Evolutionary conservation across 495 filamentous ascomycete genomes (phyloP).

Genomic region (Penicillium paradoxum): DNA sequence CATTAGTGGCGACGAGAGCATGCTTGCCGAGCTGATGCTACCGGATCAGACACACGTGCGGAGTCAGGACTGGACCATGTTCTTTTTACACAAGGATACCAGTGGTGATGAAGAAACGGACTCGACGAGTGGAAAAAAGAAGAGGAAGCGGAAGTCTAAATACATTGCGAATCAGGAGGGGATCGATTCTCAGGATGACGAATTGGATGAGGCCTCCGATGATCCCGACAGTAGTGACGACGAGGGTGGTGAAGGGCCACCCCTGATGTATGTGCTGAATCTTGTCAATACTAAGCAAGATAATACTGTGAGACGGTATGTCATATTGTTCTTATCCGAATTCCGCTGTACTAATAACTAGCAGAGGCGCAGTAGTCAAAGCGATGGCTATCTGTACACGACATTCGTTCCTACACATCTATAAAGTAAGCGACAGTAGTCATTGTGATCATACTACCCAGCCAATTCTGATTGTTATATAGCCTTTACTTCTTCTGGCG

Average conservation of each 20-base stretch:
- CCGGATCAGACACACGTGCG: slow-evolving; percentile 94
- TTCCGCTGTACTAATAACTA: neutral
- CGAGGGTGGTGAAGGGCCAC: slow-evolving; percentile 66
- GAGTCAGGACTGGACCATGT: slow-evolving; percentile 98
- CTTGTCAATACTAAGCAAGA: slow-evolving; percentile 98
- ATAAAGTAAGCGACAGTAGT: slow-evolving; percentile 65
- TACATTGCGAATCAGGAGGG: slow-evolving; percentile 49
- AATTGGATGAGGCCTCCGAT: slow-evolving; percentile 42
- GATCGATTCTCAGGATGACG: slow-evolving; percentile 42
- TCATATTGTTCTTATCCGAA: neutral
- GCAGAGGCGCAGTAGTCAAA: slow-evolving; percentile 88
- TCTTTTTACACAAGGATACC: slow-evolving; percentile 95
- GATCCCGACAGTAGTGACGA: slow-evolving; percentile 52
- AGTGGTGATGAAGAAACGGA: slow-evolving; percentile 72
- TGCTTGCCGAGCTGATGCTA: slow-evolving; percentile 98
- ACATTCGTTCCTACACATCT: slow-evolving; percentile 98
- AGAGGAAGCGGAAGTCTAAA: slow-evolving; percentile 43
- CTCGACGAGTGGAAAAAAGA: slow-evolving; percentile 50
- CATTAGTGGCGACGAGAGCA: slow-evolving; percentile 95
- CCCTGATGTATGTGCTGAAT: slow-evolving; percentile 96
- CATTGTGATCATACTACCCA: neutral
- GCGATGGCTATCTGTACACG: slow-evolving; percentile 99
- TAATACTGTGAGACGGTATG: slow-evolving; percentile 74
- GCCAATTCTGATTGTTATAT: slow-evolving; percentile 17
- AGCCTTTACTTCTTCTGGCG: slow-evolving; percentile 91